Evolutionary conservation across 2,329 filamentous ascomycete genomes (phyloP).

Genomic region (Fusarium agapanthi): DNA sequence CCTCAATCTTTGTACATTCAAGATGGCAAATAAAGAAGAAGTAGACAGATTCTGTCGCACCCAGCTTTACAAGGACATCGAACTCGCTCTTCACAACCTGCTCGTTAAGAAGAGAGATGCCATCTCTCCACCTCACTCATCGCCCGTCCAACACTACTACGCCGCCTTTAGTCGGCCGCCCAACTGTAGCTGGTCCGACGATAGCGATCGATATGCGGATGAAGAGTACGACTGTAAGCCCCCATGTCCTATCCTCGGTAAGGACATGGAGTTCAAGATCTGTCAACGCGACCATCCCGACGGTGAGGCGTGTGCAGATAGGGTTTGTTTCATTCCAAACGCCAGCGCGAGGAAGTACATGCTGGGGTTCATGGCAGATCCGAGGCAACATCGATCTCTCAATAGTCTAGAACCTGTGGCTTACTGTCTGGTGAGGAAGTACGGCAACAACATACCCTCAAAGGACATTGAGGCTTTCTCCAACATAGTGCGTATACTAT

Average conservation of each 20-base stretch:
- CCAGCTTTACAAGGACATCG: slow-evolving; percentile 4
- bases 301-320: neutral
- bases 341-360: neutral
- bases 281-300: neutral
- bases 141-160: neutral
- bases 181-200: neutral
- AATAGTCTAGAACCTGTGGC: neutral
- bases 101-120: neutral
- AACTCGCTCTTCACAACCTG: slow-evolving; percentile 3
- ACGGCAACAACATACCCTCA: neutral
- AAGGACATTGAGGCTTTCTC: neutral
- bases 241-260: neutral
- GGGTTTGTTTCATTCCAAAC: slow-evolving; percentile 4
- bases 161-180: neutral
- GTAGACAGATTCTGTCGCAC: neutral
- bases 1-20: neutral
- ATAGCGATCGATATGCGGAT: neutral
- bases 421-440: neutral
- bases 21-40: neutral
- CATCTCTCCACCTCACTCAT: neutral
- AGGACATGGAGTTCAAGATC: neutral
- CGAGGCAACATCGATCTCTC: no score
- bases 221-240: neutral
- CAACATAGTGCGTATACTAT: neutral
- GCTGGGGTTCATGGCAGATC: neutral